Conservation (phyloP, 495 filamentous ascomycete genomes). For the Chaetomium tenue region DNA sequence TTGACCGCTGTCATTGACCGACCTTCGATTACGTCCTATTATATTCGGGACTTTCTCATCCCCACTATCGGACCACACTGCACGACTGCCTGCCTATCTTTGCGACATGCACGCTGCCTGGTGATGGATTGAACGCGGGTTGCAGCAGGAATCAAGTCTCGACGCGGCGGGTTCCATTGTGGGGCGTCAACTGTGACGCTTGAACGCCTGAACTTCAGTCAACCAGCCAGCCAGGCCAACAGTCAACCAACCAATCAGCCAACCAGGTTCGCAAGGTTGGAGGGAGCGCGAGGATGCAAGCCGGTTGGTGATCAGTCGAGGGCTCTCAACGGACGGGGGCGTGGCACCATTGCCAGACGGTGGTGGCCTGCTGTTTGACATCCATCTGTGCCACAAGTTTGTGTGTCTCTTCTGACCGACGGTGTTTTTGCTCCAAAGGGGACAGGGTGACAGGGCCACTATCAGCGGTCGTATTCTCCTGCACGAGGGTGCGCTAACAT, state of each 20-base stretch:
- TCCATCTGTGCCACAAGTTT: not conserved
- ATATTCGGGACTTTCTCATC: no score
- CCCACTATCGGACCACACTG: no score
- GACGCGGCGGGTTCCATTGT: not conserved
- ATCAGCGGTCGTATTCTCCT: not conserved
- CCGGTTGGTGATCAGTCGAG: not conserved
- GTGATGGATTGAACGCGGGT: not conserved
- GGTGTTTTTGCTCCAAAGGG: not conserved
- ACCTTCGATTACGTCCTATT: no score
- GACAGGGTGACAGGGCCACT: not conserved
- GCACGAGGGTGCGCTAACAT: not conserved
- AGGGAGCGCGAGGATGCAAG: not conserved
- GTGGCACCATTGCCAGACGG: not conserved
- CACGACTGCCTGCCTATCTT: not conserved
- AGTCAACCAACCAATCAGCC: not conserved
- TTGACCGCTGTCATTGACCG: no score
- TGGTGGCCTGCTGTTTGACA: not conserved
- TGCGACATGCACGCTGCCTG: not conserved
- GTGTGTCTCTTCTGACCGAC: not conserved
- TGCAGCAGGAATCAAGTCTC: not conserved
- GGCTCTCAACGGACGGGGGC: not conserved
- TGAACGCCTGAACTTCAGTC: conserved; percentile 14
- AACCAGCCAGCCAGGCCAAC: no score
- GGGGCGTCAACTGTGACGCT: not conserved
- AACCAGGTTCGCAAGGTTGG: not conserved